Conservation (phyloP, 1,284 basidiomycete genomes). For the Prillingera fragicola region DNA sequence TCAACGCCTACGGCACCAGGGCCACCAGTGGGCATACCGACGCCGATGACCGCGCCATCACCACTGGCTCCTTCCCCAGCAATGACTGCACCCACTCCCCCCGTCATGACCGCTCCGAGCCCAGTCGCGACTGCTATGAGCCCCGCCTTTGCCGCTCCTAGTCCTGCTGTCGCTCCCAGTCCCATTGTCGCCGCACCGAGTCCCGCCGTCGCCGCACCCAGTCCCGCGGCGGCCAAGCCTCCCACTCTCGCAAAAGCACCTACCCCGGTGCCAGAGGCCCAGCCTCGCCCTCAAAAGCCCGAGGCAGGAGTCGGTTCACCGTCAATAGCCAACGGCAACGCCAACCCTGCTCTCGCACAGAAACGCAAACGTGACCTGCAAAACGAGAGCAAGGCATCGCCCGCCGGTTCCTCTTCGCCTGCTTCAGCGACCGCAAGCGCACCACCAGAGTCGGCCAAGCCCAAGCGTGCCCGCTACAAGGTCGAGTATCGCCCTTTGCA, state of each 20-base stretch:
- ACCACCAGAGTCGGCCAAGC: slow-evolving; percentile 18
- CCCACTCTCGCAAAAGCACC: neutral
- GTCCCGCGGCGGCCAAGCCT: slow-evolving; percentile 1
- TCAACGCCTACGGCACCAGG: slow-evolving; percentile 2
- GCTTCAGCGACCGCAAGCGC: neutral
- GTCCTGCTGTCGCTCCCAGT: neutral
- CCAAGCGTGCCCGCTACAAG: slow-evolving; percentile 60
- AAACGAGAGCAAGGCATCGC: neutral
- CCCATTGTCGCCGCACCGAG: neutral
- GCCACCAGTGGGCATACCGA: neutral
- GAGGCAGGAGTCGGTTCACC: neutral
- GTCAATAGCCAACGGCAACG: neutral
- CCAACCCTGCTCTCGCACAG: neutral
- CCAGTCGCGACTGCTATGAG: neutral
- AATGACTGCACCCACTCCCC: neutral
- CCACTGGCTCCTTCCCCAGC: neutral
- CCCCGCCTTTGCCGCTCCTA: neutral
- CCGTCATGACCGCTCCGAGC: neutral
- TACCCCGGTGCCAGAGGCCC: neutral
- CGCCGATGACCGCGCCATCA: neutral
- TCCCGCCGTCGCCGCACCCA: neutral
- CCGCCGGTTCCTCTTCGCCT: slow-evolving; percentile 4
- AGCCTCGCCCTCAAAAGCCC: neutral
- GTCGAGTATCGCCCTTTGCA: slow-evolving; percentile 85
- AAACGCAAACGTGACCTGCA: neutral